phyloP scores from a whole-genome alignment of 2,329 filamentous ascomycete genomes.

The Aspergillus texensis region DNA sequence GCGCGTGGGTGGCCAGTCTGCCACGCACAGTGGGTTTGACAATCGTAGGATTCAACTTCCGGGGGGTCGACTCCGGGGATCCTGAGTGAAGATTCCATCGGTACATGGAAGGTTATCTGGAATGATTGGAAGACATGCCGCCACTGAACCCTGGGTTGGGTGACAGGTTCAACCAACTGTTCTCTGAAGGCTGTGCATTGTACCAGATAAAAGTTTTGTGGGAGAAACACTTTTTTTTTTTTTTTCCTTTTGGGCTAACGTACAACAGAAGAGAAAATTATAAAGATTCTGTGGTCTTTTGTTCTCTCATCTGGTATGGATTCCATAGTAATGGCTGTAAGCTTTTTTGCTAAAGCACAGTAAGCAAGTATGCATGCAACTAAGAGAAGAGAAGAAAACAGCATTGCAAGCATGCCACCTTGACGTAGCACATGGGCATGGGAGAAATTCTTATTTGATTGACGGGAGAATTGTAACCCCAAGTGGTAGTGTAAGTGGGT shows the following conservation, averaged over 20 bases:
- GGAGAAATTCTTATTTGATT: not conserved
- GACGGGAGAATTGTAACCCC: not conserved
- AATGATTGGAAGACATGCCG: not conserved
- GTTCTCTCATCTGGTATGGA: too few species aligned
- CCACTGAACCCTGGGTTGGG: constrained; percentile 1
- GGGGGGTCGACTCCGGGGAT: not conserved
- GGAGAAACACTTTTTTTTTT: too few species aligned
- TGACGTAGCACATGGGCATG: not conserved
- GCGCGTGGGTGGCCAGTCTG: not conserved
- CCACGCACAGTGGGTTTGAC: not conserved
- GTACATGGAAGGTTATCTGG: not conserved
- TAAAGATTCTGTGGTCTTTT: too few species aligned
- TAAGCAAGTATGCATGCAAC: not conserved
- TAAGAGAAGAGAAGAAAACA: not conserved
- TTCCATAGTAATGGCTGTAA: too few species aligned
- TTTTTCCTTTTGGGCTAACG: too few species aligned
- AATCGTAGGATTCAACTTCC: not conserved
- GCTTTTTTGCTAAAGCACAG: not conserved
- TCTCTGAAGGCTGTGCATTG: not conserved
- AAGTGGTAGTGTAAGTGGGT: not conserved
- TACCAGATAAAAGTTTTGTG: not conserved
- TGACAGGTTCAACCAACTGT: not conserved
- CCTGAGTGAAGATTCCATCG: not conserved
- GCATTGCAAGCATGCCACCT: not conserved
- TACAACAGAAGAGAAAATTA: not conserved